Base-by-base conservation (phyloP, 164 flowering plant genomes). In the Magnolia sinica region DNA sequence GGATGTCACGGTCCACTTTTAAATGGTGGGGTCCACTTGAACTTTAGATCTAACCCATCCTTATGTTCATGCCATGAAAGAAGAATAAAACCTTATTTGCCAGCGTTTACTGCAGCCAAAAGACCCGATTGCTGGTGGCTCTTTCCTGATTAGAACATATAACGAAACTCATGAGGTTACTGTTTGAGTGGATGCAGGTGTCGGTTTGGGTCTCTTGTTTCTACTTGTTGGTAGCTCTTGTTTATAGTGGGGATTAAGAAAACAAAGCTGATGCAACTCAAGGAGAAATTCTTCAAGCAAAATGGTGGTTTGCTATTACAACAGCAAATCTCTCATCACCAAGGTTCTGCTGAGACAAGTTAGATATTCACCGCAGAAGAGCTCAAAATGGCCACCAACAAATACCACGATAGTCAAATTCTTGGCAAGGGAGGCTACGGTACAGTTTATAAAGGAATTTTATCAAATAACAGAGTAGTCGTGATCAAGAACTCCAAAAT, bases 401-500 rank as follows among this genome's bases (percentile, higher is more conserved):
- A 61, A 49, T 73, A 58, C 50, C 16, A 29, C 7, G 23, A 73
- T 51, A 58, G 66, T 52, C 55, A 9, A 55, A 31, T 73, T 24
- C 10, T 58, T 3, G 75, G 75, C 6, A 3, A 16, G 19, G 75
- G 75, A 27, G 75, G 75, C 65, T 18, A 73, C 13, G 75, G 75
- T 37, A 73, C 67, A 58, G 81, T 78, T 69, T 74, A 74, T 69
- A 79, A 74, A 61, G 77, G 86, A 71, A 65, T 73, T 13, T 69
- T 85, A 13, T 14, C 75, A 0, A 82, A 84, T 70, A 74, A 79
- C 0, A 74, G 49, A 9, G 16, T 68, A 1, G 84, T 84, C 4
- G 91, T 88, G 6, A 83, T 88, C 3, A 87, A 87, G 78, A 87
- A 78, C 75, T 84, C 91, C 51, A 87, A 81, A 70, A 27, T 77